Percentiles rank a stretch among this genome's conserved stretches.
Evolutionary conservation across 148 eudicot species (phyloP).

Genomic region (Diospyros kaki): DNA sequence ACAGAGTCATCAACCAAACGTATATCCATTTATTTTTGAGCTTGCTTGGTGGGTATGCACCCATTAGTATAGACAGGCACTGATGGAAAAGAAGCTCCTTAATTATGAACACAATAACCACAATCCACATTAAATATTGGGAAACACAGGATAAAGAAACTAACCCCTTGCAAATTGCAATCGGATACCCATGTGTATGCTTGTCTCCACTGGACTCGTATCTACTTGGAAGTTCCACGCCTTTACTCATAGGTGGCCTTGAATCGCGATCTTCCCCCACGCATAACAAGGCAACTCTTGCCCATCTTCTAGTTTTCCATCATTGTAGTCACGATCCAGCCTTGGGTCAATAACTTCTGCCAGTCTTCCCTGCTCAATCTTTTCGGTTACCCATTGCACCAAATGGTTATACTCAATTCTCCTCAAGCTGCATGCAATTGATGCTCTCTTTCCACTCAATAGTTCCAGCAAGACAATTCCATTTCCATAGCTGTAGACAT

Average conservation of each 20-base stretch:
- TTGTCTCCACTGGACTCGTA: background rate
- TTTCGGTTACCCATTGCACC: conserved; percentile 6
- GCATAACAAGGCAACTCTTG: background rate
- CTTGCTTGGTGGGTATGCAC: no score
- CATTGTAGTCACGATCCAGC: background rate
- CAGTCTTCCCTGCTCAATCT: background rate
- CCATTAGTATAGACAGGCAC: no score
- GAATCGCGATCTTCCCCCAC: background rate
- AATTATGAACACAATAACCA: no score
- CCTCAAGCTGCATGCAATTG: background rate
- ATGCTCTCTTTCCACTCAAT: background rate
- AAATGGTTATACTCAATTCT: conserved; percentile 2
- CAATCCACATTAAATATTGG: no score
- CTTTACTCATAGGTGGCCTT: conserved; percentile 5
- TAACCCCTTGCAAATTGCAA: no score
- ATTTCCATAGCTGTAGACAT: conserved; percentile 20
- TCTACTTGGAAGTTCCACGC: background rate
- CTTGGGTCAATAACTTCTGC: conserved; percentile 11
- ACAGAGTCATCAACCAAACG: no score
- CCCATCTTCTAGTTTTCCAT: background rate
- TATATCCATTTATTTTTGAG: no score
- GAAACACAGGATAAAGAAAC: no score
- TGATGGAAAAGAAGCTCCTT: no score
- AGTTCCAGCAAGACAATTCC: conserved; percentile 19
- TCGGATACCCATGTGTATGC: no score